A percentile compares a stretch with the other conserved stretches of the same genome.
Conservation (phyloP, 2,329 filamentous ascomycete species). For the Aspergillus sp. region DNA sequence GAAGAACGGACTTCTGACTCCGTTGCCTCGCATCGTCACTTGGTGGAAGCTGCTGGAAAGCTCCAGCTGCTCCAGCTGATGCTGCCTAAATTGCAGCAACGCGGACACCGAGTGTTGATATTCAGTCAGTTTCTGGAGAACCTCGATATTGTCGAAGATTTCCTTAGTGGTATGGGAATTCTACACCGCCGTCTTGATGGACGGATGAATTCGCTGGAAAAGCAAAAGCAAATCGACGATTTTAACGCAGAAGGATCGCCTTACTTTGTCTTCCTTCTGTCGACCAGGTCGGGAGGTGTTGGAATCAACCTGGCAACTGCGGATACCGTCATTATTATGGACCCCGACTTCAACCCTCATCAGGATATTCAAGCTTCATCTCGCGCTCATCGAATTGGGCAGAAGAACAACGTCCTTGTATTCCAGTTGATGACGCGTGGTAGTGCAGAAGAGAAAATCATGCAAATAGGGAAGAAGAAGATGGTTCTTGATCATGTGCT, state of each 20-base stretch:
- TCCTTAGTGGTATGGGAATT: slow-evolving; percentile 66
- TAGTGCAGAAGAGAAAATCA: slow-evolving; percentile 88
- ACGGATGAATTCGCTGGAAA: slow-evolving; percentile 68
- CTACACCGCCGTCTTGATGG: slow-evolving; percentile 78
- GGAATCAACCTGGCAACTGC: slow-evolving; percentile 96
- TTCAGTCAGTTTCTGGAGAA: slow-evolving; percentile 92
- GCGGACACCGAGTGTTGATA: slow-evolving; percentile 82
- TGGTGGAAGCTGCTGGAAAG: slow-evolving; percentile 88
- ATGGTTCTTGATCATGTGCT: slow-evolving; percentile 92
- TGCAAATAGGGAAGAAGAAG: slow-evolving; percentile 91
- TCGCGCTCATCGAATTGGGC: slow-evolving; percentile 89
- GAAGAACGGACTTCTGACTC: slow-evolving; percentile 66
- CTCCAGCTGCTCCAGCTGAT: slow-evolving; percentile 75
- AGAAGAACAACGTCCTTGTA: slow-evolving; percentile 90
- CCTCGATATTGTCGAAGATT: slow-evolving; percentile 86
- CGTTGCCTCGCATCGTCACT: slow-evolving; percentile 61
- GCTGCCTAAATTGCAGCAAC: slow-evolving; percentile 75
- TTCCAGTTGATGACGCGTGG: slow-evolving; percentile 88
- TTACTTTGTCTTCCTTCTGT: slow-evolving; percentile 84
- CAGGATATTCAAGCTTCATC: slow-evolving; percentile 95
- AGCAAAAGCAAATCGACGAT: slow-evolving; percentile 87
- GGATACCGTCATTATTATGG: slow-evolving; percentile 95
- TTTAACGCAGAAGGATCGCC: slow-evolving; percentile 80
- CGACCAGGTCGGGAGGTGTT: slow-evolving; percentile 88
- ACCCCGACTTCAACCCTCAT: slow-evolving; percentile 95